These are phyloP conservation scores for Sarocladium brachiariae DNA, from an alignment of 2,329 filamentous ascomycete species.

Conservation along the genomic window DNA sequence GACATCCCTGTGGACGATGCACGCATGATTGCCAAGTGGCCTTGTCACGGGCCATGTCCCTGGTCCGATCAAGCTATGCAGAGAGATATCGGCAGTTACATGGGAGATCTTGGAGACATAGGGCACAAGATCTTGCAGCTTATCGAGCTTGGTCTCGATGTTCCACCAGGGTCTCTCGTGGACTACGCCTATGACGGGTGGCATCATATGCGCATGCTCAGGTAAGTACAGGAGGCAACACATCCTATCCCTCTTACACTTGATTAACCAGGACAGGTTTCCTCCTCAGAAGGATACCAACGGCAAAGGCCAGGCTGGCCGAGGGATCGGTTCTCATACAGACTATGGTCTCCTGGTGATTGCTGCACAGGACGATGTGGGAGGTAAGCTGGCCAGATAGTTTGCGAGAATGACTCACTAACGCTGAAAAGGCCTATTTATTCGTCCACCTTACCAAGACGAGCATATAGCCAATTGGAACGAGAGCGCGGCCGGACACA, in stretches of 20 bases:
- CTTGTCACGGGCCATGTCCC: constrained; percentile 34
- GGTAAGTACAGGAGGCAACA: no score
- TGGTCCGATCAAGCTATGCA: constrained; percentile 38
- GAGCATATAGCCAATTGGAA: constrained; percentile 40
- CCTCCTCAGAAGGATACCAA: constrained; percentile 29
- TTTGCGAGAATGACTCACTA: background rate
- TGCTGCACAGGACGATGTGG: constrained; percentile 41
- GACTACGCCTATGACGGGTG: constrained; percentile 39
- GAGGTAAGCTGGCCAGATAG: constrained; percentile 24
- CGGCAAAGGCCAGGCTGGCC: constrained; percentile 40
- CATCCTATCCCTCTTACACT: no score
- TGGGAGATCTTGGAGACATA: constrained; percentile 30
- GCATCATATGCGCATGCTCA: constrained; percentile 35
- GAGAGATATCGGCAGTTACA: constrained; percentile 32
- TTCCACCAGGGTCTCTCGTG: constrained; percentile 32
- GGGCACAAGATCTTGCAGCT: constrained; percentile 40
- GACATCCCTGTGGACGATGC: constrained; percentile 32
- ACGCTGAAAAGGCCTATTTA: constrained; percentile 34
- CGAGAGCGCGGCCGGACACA: constrained; percentile 34
- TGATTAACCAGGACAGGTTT: constrained; percentile 19
- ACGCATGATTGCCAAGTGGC: constrained; percentile 35
- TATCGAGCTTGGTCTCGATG: constrained; percentile 36
- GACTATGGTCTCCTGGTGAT: constrained; percentile 47
- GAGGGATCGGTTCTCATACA: constrained; percentile 45
- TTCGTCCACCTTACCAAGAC: constrained; percentile 33